These are phyloP conservation scores for Phialocephala sp. DNA, from an alignment of 2,329 filamentous ascomycete genomes.

Conservation along the genomic window DNA sequence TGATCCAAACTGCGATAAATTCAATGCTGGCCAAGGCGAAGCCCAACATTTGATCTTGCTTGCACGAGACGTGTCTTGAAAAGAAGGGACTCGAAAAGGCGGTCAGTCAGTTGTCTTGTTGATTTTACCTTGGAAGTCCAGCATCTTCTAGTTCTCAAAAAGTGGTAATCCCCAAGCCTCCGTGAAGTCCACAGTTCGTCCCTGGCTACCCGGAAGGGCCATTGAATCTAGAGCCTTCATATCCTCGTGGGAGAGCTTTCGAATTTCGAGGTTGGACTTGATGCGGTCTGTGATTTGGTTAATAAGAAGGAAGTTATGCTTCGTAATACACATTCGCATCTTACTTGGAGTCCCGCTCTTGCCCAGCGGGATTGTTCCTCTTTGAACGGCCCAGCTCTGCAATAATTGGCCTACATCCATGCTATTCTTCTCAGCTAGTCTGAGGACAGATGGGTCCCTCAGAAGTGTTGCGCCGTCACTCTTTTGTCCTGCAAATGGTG, in stretches of 20 bases:
- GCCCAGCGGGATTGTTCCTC: slow-evolving; percentile 70
- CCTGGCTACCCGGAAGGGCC: slow-evolving; percentile 60
- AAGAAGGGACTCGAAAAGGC: no score
- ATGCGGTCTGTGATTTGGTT: slow-evolving; percentile 47
- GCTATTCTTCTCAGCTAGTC: slow-evolving; percentile 65
- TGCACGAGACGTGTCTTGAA: not conserved
- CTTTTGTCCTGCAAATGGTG: slow-evolving; percentile 64
- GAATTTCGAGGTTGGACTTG: slow-evolving; percentile 46
- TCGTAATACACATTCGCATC: not conserved
- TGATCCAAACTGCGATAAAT: not conserved
- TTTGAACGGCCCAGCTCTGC: slow-evolving; percentile 72
- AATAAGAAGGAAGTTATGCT: not conserved
- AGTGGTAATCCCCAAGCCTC: slow-evolving; percentile 60
- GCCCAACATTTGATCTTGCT: not conserved
- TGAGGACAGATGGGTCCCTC: slow-evolving; percentile 64
- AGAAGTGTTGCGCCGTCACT: slow-evolving; percentile 58
- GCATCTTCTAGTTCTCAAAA: slow-evolving; percentile 12
- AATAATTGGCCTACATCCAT: slow-evolving; percentile 65
- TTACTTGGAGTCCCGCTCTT: slow-evolving; percentile 64
- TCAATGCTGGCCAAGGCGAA: not conserved
- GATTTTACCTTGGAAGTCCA: no score
- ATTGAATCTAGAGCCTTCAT: slow-evolving; percentile 39
- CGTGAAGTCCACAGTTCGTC: slow-evolving; percentile 70
- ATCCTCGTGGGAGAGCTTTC: slow-evolving; percentile 29
- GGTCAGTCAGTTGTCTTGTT: no score